Evolutionary conservation across 2,329 filamentous ascomycete genomes (phyloP), one percentile per base, ranked within the genome.

Genomic region (Fusarium heterosporum): DNA sequence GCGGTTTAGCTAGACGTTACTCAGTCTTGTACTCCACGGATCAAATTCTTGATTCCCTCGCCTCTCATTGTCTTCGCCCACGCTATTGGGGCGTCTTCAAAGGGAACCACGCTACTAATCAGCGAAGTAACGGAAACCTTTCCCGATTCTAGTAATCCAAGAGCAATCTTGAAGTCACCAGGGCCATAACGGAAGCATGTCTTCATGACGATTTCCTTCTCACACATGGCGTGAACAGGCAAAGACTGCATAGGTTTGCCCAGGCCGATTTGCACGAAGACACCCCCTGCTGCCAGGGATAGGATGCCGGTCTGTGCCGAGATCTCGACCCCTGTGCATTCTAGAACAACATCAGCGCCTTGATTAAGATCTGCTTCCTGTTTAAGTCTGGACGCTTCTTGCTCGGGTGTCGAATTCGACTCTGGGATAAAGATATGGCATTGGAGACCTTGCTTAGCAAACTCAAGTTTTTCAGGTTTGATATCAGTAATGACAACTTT

Each of bases 171-270:
- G 79, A 97, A 98, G 78, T 97, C 95, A 19, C 93, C 94, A 54
- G 88, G 86, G 4, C 89, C 90, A 78, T 98, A 98, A 34, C 95
- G 87, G 84, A 97, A 97, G 67, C 89, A 93, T 32, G 94, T 94
- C 77, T 90, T 91, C 47, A 92, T 84, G 8, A 89, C 96, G 55
- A 97, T 83, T 82, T 97, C 95, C 81, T 97, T 97, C 41, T 89
- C 85, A 76, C 93, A 96, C 75, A 96, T 84, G 9, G 91, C 90
- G 85, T 94, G 91, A 75, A 98, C 96, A 41, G 69, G 69, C 3
- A 71, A 25, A 2, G 55, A 38, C 19, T 71, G 66, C 8, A 64
- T 25, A 3, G 69, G 25, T 19, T 66, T 71, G 1, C 69, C 69
- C 19, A 71, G 17, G 8, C 68, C 69, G 1, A 66, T 55, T 30